Evolutionary conservation across 2,329 filamentous ascomycete species (phyloP).

Genomic region (Talaromyces sp.): DNA sequence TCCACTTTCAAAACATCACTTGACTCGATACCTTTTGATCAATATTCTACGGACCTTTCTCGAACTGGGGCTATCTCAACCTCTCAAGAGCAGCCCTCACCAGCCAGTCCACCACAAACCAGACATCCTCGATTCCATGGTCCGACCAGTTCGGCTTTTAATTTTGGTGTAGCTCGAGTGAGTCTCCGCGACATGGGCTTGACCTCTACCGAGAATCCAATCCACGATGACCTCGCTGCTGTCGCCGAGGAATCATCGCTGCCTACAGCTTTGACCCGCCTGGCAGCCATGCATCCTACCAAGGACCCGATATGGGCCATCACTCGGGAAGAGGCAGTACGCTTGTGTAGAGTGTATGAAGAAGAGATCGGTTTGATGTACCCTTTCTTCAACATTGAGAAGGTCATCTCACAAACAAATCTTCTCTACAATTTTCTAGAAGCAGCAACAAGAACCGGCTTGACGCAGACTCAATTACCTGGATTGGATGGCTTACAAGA

Average conservation of each 20-base stretch:
- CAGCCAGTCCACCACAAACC: slow-evolving; percentile 46
- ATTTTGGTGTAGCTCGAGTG: slow-evolving; percentile 78
- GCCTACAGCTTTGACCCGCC: slow-evolving; percentile 25
- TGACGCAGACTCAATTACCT: slow-evolving; percentile 53
- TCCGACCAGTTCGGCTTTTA: slow-evolving; percentile 80
- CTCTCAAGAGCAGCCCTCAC: slow-evolving; percentile 25
- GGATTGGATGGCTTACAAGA: slow-evolving; percentile 60
- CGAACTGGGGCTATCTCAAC: slow-evolving; percentile 27
- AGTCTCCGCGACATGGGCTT: slow-evolving; percentile 90
- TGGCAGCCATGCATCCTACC: slow-evolving; percentile 42
- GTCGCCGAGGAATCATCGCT: slow-evolving; percentile 50
- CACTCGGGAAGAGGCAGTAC: slow-evolving; percentile 72
- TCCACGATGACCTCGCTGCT: slow-evolving; percentile 57
- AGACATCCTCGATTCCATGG: slow-evolving; percentile 70
- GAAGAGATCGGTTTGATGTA: slow-evolving; percentile 94
- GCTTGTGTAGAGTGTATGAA: slow-evolving; percentile 75
- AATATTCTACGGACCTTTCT: slow-evolving; percentile 38
- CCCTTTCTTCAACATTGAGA: slow-evolving; percentile 73
- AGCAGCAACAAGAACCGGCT: slow-evolving; percentile 56
- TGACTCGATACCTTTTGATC: slow-evolving; percentile 34
- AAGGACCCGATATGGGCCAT: slow-evolving; percentile 80
- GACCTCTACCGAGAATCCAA: slow-evolving; percentile 56
- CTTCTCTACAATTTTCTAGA: slow-evolving; percentile 71
- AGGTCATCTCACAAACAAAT: slow-evolving; percentile 66
- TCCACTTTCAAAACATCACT: slow-evolving; percentile 46